phyloP scores from a whole-genome alignment of 768 basidiomycete species.

The Calocybe cyanea region DNA sequence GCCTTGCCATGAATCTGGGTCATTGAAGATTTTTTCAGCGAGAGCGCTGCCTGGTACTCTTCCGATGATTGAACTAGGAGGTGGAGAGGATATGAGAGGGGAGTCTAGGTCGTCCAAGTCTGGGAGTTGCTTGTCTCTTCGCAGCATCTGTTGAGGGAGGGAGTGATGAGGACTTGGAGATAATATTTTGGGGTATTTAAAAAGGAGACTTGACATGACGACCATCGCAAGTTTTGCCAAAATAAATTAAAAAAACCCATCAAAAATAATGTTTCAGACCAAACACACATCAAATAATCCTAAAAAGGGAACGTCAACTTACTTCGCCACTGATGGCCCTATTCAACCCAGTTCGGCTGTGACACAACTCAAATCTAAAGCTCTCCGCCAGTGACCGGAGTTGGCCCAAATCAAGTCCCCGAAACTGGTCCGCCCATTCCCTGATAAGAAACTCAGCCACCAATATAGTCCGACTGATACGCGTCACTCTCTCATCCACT shows the following conservation, averaged over 20 bases:
- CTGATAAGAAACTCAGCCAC: slow-evolving; percentile 65
- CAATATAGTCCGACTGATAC: slow-evolving; percentile 63
- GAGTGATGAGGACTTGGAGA: no score
- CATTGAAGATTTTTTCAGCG: slow-evolving; percentile 40
- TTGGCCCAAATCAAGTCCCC: slow-evolving; percentile 50
- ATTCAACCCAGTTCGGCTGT: slow-evolving; percentile 64
- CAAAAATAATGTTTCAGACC: no score
- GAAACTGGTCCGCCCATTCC: slow-evolving; percentile 71
- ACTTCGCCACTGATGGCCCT: no score
- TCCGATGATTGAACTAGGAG: slow-evolving; percentile 24
- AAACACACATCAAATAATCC: no score
- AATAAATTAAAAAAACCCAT: no score
- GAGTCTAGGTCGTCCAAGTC: slow-evolving; percentile 39
- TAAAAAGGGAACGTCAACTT: no score
- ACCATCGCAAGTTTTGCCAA: no score
- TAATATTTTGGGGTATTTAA: no score
- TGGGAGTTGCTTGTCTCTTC: slow-evolving; percentile 19
- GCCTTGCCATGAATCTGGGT: slow-evolving; percentile 38
- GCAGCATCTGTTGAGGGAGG: no score
- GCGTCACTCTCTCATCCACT: slow-evolving; percentile 47
- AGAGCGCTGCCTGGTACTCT: slow-evolving; percentile 34
- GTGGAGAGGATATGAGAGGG: slow-evolving; percentile 29
- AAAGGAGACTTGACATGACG: no score
- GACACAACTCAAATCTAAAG: slow-evolving; percentile 68
- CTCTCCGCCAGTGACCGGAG: slow-evolving; percentile 69